Conservation (phyloP, 2,329 filamentous ascomycete species). For the Epichloe brachyelytri region DNA sequence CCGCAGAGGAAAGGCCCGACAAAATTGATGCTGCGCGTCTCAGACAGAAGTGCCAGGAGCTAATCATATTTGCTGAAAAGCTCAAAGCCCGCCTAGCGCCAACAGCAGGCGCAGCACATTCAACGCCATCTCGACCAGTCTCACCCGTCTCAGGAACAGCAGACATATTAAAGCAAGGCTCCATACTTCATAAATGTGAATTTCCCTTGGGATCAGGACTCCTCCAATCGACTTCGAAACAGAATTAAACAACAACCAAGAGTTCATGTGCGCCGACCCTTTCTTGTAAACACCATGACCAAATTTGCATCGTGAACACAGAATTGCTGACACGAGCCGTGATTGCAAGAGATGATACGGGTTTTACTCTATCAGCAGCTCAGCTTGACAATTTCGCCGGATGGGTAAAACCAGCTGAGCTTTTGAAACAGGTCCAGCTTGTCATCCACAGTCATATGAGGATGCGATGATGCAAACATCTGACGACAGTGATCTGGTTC, state of each 20-base stretch:
- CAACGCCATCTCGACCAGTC: background rate
- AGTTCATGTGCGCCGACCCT: background rate
- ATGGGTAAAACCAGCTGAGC: constrained; percentile 67
- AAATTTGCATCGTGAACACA: background rate
- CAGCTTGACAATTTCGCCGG: constrained; percentile 67
- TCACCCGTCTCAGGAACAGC: background rate
- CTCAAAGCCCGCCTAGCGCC: constrained; percentile 43
- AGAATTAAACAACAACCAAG: background rate
- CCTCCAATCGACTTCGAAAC: constrained; percentile 48
- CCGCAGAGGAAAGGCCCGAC: constrained; percentile 47
- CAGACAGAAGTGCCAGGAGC: constrained; percentile 52
- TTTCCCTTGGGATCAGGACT: constrained; percentile 75
- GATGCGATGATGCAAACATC: constrained; percentile 41
- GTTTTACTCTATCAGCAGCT: constrained; percentile 58
- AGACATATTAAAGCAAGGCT: constrained; percentile 57
- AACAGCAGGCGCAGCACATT: background rate
- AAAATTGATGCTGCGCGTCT: constrained; percentile 54
- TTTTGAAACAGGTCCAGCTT: constrained; percentile 25
- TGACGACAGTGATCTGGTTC: constrained; percentile 66
- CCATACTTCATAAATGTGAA: constrained; percentile 66
- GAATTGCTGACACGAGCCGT: constrained; percentile 4
- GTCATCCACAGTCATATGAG: constrained; percentile 20
- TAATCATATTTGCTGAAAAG: constrained; percentile 60
- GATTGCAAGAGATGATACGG: constrained; percentile 47
- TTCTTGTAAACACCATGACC: background rate